phyloP scores from a whole-genome alignment of 495 filamentous ascomycete species.

The Hypomontagnella monticulosa region DNA sequence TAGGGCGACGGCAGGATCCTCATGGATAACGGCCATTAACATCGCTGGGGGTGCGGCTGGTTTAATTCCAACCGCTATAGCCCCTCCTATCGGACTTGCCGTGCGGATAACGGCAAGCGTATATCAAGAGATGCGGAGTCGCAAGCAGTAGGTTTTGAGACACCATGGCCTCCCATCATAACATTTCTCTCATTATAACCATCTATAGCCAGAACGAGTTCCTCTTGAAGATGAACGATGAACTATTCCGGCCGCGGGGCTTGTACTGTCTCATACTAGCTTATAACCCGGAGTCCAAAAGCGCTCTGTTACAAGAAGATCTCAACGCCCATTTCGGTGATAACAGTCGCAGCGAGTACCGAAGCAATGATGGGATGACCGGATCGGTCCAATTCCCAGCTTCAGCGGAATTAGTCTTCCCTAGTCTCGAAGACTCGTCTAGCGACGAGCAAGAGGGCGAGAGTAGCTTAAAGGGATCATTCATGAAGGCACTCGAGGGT shows the following conservation, averaged over 20 bases:
- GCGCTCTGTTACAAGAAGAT: slow-evolving; percentile 19
- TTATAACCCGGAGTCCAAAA: slow-evolving; percentile 48
- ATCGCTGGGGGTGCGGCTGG: slow-evolving; percentile 53
- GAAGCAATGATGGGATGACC: slow-evolving; percentile 36
- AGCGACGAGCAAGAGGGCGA: slow-evolving; percentile 39
- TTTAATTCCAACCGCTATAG: slow-evolving; percentile 53
- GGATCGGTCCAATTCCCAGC: slow-evolving; percentile 42
- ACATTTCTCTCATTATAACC: not conserved
- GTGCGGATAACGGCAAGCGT: slow-evolving; percentile 53
- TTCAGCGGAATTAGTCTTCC: slow-evolving; percentile 42
- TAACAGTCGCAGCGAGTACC: slow-evolving; percentile 16
- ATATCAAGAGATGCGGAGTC: slow-evolving; percentile 56
- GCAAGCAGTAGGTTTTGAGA: slow-evolving; percentile 33
- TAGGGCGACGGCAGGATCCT: slow-evolving; percentile 43
- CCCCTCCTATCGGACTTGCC: slow-evolving; percentile 56
- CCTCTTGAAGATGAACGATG: slow-evolving; percentile 65
- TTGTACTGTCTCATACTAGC: slow-evolving; percentile 70
- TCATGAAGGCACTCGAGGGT: slow-evolving; percentile 16
- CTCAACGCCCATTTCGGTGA: slow-evolving; percentile 10
- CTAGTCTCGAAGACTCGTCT: slow-evolving; percentile 26
- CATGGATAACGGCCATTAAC: slow-evolving; percentile 56
- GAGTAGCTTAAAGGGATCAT: not conserved
- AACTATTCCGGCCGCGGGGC: slow-evolving; percentile 67
- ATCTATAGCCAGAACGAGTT: slow-evolving; percentile 60
- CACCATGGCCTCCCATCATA: not conserved